Base-by-base conservation (phyloP, 805 yeast genomes). In the Saccharomyces jurei region DNA sequence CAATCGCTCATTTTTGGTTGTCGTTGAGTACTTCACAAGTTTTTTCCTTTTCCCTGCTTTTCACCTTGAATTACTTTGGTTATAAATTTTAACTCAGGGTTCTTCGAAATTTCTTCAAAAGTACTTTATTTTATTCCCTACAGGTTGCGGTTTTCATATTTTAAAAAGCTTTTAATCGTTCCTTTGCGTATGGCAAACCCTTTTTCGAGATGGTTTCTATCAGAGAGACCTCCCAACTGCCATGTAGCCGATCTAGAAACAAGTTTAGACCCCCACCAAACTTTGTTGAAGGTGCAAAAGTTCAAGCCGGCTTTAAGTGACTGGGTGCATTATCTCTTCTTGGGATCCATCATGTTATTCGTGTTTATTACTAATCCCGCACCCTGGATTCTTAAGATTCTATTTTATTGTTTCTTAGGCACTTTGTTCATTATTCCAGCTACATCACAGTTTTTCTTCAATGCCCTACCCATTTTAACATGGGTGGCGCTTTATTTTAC, bases 401-500 rank as follows among this genome's bases (percentile, higher is more conserved):
- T 64, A 60, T 54, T 64, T 58, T 55, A 66, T 70, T 46, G 73
- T 74, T 50, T 78, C 26, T 72, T 81, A 44, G 69, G 77, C 36
- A 54, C 74, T 22, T 61, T 78, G 10, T 74, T 87, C 57, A 72
- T 86, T 51, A 64, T 90, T 13, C 98, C 98, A 6, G 69, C 86
- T 48, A 82, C 94, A 1, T 79, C 87, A 6, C 97, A 92, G 69
- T 89, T 91, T 68, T 88, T 89, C 69, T 76, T 89, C 51, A 83
- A 83, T 61, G 94, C 89, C 13, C 71, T 88, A 65, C 97, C 97
- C 3, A 82, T 92, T 25, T 79, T 85, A 53, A 77, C 95, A 2
- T 91, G 97, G 96, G 79, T 89, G 60, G 82, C 89, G 26, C 77
- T 92, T 52, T 91, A 84, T 71, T 89, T 87, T 72, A 80, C 86